Base-by-base conservation (phyloP, 1,284 basidiomycete species). In the Athelia psychrophila region DNA sequence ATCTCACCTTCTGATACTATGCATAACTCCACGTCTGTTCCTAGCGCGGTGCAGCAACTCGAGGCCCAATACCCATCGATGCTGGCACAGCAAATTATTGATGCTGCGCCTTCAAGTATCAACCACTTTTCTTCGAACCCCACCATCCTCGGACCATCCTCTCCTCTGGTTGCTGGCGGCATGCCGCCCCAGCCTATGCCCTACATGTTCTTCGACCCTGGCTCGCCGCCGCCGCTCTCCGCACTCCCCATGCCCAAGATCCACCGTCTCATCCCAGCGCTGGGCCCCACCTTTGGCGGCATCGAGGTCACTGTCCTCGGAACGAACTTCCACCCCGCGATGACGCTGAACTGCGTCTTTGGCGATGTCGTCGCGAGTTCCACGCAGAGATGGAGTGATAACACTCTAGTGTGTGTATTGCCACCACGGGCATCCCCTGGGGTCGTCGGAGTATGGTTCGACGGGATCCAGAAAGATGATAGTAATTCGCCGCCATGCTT, bases 291-390 rank as follows among this genome's bases (percentile, higher is more conserved):
- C 16, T 84, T 88, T 49, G 96, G 96, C 27, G 97, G 97, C 1
- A 93, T 93, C 57, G 94, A 97, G 67, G 91, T 99, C 20, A 99
- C 97, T 1, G 78, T 99, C 4, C 82, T 98, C 2, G 97, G 97
- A 6, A 82, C 88, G 44, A 90, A 93, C 65, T 98, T 99, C 73
- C 81, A 88, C 61, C 75, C 84, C 0, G 77, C 81, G 36, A 66
- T 87, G 51, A 79, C 83, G 57, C 69, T 91, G 33, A 83, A 86
- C 50, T 93, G 93, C 62, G 74, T 94, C 5, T 99, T 99, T 69
- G 96, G 96, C 25, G 92, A 91, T 56, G 78, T 85, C 4, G 71
- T 84, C 2, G 89, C 95, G 3, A 88, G 85, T 50, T 88, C 86
- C 20, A 98, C 95, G 0, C 88, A 92, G 58, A 81, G 91, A 36